phyloP scores from a whole-genome alignment of 176 grass and related monocot genomes.

The Paspalum notatum region DNA sequence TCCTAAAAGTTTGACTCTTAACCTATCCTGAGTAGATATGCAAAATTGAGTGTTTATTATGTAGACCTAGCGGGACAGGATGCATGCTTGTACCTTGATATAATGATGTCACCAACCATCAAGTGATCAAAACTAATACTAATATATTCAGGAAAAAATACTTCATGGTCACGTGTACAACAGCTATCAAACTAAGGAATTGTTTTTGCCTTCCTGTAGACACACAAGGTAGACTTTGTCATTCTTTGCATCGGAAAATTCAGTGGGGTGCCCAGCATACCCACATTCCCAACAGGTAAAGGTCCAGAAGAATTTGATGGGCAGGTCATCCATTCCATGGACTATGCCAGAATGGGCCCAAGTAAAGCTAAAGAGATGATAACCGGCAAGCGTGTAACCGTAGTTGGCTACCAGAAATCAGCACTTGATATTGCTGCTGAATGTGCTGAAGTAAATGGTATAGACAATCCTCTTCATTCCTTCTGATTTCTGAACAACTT shows the following conservation, averaged over 20 bases:
- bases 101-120: too few species aligned
- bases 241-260: constrained; percentile 56
- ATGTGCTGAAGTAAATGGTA: constrained; percentile 55
- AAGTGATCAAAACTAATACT: too few species aligned
- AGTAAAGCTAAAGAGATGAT: constrained; percentile 40
- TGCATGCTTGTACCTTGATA: too few species aligned
- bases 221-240: constrained; percentile 25
- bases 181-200: too few species aligned
- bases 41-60: too few species aligned
- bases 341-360: constrained; percentile 57
- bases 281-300: constrained; percentile 37
- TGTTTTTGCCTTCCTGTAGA: not conserved
- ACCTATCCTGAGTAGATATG: too few species aligned
- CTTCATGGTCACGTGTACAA: too few species aligned
- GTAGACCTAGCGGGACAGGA: too few species aligned
- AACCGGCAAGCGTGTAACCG: constrained; percentile 50
- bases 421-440: constrained; percentile 57
- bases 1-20: too few species aligned
- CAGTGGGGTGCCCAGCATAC: constrained; percentile 52
- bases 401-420: constrained; percentile 61
- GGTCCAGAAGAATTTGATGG: constrained; percentile 57
- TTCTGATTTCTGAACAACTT: not conserved
- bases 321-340: constrained; percentile 51
- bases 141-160: too few species aligned
- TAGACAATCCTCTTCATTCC: not conserved